Conservation (phyloP, 192 early-diverging fungal species). For the Radiomyces spectabilis region DNA sequence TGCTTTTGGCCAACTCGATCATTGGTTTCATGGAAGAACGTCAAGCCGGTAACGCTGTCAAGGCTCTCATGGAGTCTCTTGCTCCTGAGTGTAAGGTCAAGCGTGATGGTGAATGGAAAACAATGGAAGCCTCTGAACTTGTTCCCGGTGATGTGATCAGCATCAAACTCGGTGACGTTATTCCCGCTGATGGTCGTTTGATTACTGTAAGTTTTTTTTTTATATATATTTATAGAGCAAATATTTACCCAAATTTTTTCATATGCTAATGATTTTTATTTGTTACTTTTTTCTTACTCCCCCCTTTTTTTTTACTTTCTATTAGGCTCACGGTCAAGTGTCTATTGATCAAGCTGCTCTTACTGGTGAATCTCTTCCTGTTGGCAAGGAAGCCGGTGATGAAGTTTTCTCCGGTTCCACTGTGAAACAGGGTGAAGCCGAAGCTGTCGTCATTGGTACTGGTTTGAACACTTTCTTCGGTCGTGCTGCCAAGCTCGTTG, state of each 20-base stretch:
- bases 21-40: slow-evolving; percentile 89
- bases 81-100: slow-evolving; percentile 80
- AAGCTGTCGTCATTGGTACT: slow-evolving; percentile 72
- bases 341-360: slow-evolving; percentile 66
- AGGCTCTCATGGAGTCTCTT: slow-evolving; percentile 83
- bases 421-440: slow-evolving; percentile 74
- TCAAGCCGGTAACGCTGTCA: slow-evolving; percentile 80
- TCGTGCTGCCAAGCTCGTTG: slow-evolving; percentile 73
- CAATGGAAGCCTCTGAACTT: slow-evolving; percentile 63
- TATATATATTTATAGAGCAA: neutral
- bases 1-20: slow-evolving; percentile 76
- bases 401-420: slow-evolving; percentile 72
- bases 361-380: slow-evolving; percentile 69
- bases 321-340: slow-evolving; percentile 29
- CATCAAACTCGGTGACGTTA: slow-evolving; percentile 75
- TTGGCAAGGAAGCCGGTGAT: slow-evolving; percentile 59
- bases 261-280: neutral
- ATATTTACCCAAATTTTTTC: neutral
- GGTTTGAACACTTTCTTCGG: slow-evolving; percentile 80
- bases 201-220: slow-evolving; percentile 39
- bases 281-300: neutral
- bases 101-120: slow-evolving; percentile 74
- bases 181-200: slow-evolving; percentile 79
- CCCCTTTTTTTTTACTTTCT: neutral
- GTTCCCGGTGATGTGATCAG: slow-evolving; percentile 86